Base-by-base conservation (phyloP, 306 rosid species). In the Aeschynomene evenia region DNA sequence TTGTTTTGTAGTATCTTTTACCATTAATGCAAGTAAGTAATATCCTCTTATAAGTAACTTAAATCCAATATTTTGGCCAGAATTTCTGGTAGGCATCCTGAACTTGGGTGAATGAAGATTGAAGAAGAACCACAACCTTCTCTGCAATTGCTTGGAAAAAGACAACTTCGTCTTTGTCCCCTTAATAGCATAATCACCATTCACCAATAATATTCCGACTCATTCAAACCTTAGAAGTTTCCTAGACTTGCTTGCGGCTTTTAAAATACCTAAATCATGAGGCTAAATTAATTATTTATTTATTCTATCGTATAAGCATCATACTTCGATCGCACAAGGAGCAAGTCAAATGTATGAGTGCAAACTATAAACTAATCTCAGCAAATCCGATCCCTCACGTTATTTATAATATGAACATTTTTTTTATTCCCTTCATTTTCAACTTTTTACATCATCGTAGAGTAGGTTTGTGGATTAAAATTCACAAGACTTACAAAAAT, bases 271-370 rank as follows among this genome's bases (percentile, higher is more conserved):
- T 33, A 33, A n/a, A 33, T 68, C 37, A 69, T n/a, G 23, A 0
- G 3, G 5, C 29, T 15, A 19, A 21, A 42, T 40, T 63, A 21
- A 70, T 63, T 14, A 50, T 26, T 14, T 6, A 28, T n/a, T n/a
- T n/a, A n/a, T n/a, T n/a, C n/a, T n/a, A 26, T 39, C 46, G 48
- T 53, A 33, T 1, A 40, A 33, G 69, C 42, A 5, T 60, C 15
- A 12, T 26, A 10, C 16, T 54, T 52, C n/a, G 4, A 33, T 66
- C 6, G 29, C 45, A 0, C 63, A 66, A 49, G 16, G 53, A 49
- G 37, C 33, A n/a, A 67, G 63, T 66, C 63, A 66, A 75, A 58
- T 24, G 37, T 63, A 57, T 49, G 55, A 75, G 61, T 24, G 24
- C 62, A 66, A 63, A 2, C 62, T 22, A 45, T n/a, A 46, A 56